Percentiles rank a stretch among this genome's conserved stretches.
phyloP scores from a whole-genome alignment of 2,329 filamentous ascomycete genomes.

The Epichloe coenophiala region DNA sequence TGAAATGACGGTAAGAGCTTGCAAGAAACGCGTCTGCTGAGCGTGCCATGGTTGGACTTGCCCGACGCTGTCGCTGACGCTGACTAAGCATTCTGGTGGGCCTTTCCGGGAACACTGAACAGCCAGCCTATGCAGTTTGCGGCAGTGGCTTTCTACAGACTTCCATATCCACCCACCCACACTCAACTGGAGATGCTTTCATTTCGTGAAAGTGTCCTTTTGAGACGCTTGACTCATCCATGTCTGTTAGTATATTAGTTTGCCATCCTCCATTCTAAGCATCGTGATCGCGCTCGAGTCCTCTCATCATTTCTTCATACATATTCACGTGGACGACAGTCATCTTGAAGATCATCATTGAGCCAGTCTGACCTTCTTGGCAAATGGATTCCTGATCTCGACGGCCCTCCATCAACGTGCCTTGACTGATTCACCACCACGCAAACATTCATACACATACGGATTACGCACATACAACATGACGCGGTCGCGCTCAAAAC shows the following conservation, averaged over 20 bases:
- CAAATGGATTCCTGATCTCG: too few species aligned
- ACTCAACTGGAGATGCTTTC: not conserved
- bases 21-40: too few species aligned
- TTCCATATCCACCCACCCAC: not conserved
- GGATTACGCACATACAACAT: not conserved
- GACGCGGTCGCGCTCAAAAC: not conserved
- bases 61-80: not conserved
- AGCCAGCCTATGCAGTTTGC: not conserved
- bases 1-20: not conserved
- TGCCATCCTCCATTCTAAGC: not conserved
- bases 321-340: too few species aligned
- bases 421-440: not conserved
- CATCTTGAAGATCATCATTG: too few species aligned
- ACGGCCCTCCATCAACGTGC: too few species aligned
- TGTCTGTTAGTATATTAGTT: not conserved
- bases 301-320: not conserved
- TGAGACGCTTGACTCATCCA: slow-evolving; percentile 7
- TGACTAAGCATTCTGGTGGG: not conserved
- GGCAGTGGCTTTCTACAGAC: not conserved
- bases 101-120: not conserved
- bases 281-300: not conserved
- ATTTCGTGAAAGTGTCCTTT: slow-evolving; percentile 8
- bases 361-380: too few species aligned
- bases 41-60: not conserved
- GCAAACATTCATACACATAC: not conserved